These are phyloP conservation scores for Solanum rostratum DNA, from an alignment of 257 asterid species.

Conservation along the genomic window DNA sequence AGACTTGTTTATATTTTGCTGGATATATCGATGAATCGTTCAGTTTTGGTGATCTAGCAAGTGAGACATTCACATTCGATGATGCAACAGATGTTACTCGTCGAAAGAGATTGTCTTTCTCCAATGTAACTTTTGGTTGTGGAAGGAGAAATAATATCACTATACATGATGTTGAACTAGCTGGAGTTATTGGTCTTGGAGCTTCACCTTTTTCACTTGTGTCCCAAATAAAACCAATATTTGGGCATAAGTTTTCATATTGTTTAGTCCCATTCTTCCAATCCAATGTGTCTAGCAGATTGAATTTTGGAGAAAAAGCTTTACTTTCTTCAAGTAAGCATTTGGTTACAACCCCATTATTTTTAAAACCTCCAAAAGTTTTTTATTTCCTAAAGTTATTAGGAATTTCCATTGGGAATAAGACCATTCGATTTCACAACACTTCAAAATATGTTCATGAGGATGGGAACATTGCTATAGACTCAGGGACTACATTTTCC, in stretches of 20 bases:
- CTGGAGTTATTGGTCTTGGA: slow-evolving; percentile 70
- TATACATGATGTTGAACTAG: slow-evolving; percentile 3
- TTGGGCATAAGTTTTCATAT: slow-evolving; percentile 45
- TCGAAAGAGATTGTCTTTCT: background rate
- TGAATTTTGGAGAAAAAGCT: slow-evolving; percentile 33
- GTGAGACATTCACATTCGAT: slow-evolving; percentile 37
- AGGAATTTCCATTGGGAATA: slow-evolving; percentile 29
- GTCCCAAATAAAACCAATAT: slow-evolving; percentile 26
- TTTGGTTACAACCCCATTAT: slow-evolving; percentile 37
- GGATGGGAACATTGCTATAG: slow-evolving; percentile 42
- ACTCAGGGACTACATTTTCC: slow-evolving; percentile 49
- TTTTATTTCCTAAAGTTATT: slow-evolving; percentile 39
- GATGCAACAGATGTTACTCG: background rate
- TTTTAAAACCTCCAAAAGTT: background rate
- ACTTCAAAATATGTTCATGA: background rate
- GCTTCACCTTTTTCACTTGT: slow-evolving; percentile 34
- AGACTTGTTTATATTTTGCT: slow-evolving; percentile 15
- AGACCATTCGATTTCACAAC: slow-evolving; percentile 1
- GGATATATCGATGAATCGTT: slow-evolving; percentile 26
- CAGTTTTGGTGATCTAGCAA: slow-evolving; percentile 33
- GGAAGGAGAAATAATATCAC: slow-evolving; percentile 25
- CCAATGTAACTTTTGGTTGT: slow-evolving; percentile 38
- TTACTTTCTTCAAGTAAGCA: slow-evolving; percentile 28
- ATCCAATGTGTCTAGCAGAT: slow-evolving; percentile 19
- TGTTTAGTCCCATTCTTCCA: slow-evolving; percentile 31